A percentile compares a stretch with the other conserved stretches of the same genome.
Evolutionary conservation across 2,329 filamentous ascomycete species (phyloP).

Genomic region (Xylariomycetidae sp.): DNA sequence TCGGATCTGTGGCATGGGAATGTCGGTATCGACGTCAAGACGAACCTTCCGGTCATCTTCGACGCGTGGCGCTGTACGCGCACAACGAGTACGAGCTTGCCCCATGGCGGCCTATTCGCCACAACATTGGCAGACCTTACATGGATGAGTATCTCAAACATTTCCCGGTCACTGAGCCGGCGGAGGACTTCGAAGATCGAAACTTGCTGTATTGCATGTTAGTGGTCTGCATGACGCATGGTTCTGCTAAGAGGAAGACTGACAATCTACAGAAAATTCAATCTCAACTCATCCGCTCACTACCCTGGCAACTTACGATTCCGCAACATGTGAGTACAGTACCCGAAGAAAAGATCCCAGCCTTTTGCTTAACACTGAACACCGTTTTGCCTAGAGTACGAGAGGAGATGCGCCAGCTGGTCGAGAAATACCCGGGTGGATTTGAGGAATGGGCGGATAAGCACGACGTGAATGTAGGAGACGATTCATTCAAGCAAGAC

Average conservation of each 20-base stretch:
- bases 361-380: neutral
- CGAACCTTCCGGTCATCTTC: conserved; percentile 3
- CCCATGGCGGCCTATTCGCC: conserved; percentile 1
- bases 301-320: conserved; percentile 1
- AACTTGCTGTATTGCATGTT: conserved; percentile 21
- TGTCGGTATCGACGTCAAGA: conserved; percentile 2
- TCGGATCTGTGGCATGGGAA: conserved; percentile 29
- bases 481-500: no score
- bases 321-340: neutral
- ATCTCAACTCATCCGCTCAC: conserved; percentile 3
- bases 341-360: no score
- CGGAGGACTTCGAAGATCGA: conserved; percentile 23
- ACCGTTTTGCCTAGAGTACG: conserved; percentile 2
- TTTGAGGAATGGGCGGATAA: conserved; percentile 7
- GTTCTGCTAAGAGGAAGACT: no score
- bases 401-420: conserved; percentile 8
- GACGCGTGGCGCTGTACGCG: conserved; percentile 13
- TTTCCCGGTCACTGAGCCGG: conserved; percentile 15
- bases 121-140: conserved; percentile 4
- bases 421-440: conserved; percentile 9
- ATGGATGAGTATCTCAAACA: conserved; percentile 15
- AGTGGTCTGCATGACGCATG: no score
- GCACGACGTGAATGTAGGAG: no score
- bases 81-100: conserved; percentile 20
- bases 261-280: neutral